Evolutionary conservation across 345 rosid genomes (phyloP).

Genomic region (Rhizophora apiculata): DNA sequence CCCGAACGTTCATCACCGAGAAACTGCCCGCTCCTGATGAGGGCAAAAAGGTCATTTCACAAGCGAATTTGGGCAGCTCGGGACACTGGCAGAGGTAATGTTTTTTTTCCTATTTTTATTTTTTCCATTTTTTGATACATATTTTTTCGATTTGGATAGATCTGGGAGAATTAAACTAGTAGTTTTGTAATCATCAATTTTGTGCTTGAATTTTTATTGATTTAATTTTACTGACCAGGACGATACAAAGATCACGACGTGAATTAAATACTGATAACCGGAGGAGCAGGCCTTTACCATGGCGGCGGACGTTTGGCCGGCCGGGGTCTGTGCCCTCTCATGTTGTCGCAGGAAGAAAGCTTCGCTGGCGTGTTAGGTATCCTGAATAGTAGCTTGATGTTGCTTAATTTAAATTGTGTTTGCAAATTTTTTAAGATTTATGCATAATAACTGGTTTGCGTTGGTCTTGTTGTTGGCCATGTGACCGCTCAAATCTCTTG

Average conservation of each 20-base stretch:
- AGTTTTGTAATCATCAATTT: not conserved
- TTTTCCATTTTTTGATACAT: not conserved
- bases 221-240: slow-evolving; percentile 13
- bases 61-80: slow-evolving; percentile 3
- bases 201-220: not conserved
- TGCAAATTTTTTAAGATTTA: not conserved
- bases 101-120: not conserved
- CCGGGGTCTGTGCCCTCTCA: slow-evolving; percentile 44
- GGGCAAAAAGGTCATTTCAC: slow-evolving; percentile 11
- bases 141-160: no score
- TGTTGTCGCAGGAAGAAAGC: slow-evolving; percentile 49
- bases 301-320: slow-evolving; percentile 63
- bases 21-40: slow-evolving; percentile 30
- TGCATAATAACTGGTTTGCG: not conserved
- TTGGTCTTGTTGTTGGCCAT: not conserved
- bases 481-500: not conserved
- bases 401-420: not conserved
- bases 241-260: slow-evolving; percentile 33
- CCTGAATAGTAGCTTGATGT: not conserved
- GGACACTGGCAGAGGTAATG: slow-evolving; percentile 36
- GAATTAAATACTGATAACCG: slow-evolving; percentile 20
- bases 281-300: slow-evolving; percentile 49
- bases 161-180: not conserved
- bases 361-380: slow-evolving; percentile 78
- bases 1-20: slow-evolving; percentile 34